phyloP scores from a whole-genome alignment of 768 basidiomycete genomes.

The Harrya chromipes region DNA sequence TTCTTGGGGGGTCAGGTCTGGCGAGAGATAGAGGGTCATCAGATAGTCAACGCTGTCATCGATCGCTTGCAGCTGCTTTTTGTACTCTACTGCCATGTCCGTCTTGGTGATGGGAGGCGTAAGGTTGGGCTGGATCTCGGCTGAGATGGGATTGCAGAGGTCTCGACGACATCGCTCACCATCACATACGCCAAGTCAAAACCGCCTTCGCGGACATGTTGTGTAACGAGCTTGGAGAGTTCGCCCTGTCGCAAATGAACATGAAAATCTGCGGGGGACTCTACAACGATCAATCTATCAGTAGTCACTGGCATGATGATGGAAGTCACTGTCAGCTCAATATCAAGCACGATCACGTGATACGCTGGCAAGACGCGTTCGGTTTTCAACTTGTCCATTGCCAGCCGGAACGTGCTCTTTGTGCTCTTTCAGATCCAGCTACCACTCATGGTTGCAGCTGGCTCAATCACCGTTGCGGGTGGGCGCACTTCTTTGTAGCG shows the following conservation, averaged over 20 bases:
- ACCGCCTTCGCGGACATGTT: slow-evolving; percentile 88
- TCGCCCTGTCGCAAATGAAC: slow-evolving; percentile 92
- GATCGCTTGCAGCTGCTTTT: slow-evolving; percentile 65
- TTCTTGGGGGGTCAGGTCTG: slow-evolving; percentile 86
- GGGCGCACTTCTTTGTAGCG: slow-evolving; percentile 10
- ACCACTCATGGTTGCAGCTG: slow-evolving; percentile 69
- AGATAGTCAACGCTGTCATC: slow-evolving; percentile 82
- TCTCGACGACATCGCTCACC: slow-evolving; percentile 46
- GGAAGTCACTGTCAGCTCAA: background rate
- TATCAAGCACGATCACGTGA: slow-evolving; percentile 32
- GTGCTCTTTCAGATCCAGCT: background rate
- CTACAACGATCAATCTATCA: slow-evolving; percentile 16
- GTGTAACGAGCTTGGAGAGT: slow-evolving; percentile 78
- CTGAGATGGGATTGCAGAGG: slow-evolving; percentile 10
- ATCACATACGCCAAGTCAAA: slow-evolving; percentile 94
- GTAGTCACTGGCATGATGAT: slow-evolving; percentile 20
- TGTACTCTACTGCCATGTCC: slow-evolving; percentile 78
- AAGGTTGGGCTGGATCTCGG: slow-evolving; percentile 74
- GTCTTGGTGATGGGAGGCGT: slow-evolving; percentile 85
- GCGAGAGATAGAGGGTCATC: slow-evolving; percentile 96
- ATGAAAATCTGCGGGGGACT: slow-evolving; percentile 88
- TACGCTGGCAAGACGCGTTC: slow-evolving; percentile 21
- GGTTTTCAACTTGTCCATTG: slow-evolving; percentile 27
- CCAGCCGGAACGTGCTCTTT: background rate
- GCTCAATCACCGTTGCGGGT: slow-evolving; percentile 88